Base-by-base conservation (phyloP, 495 filamentous ascomycete genomes). In the Schizothecium vesticola region DNA sequence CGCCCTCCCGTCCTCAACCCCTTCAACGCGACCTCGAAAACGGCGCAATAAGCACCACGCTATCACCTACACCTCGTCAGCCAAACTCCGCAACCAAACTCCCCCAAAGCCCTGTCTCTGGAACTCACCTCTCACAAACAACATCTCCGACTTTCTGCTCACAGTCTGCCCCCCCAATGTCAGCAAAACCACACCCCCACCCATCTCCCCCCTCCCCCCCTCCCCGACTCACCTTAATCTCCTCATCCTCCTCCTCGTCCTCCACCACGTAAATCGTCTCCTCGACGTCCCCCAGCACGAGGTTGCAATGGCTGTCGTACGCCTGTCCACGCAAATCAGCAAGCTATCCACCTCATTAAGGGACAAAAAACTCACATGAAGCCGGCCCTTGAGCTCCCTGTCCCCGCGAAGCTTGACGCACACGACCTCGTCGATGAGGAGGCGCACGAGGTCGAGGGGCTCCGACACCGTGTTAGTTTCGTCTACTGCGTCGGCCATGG, bases 221-320 rank as follows among this genome's bases (percentile, higher is more conserved):
- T 0, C 19, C 24, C 22, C 36, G 29, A 51, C 69, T 36, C 55
- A 77, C 78, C 72, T 79, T 79, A 63, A 79, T 74, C 22, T 76
- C 76, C 13, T 85, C 89, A 64, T 86, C 92, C 62, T 57, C 67
- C 57, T 96, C 89, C 13, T 93, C 91, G 64, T 95, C 93, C 22
- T 98, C 95, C 3, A 96, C 89, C 36, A 94, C 80, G 78, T 97
- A 99, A 65, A 99, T 90, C 8, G 93, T 98, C 83, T 99, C 95
- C 76, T 97, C 92, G 10, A 97, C 95, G 59, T 99, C 96, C 5
- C 96, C 95, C 3, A 99, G 84, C 5, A 99, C 92, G n/a, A 98
- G 80, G 75, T 99, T 99, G 87, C 95, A 98, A 77, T 99, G 95
- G 73, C 91, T 95, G 77, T 99, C 95, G 77, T 97, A 99, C 33